phyloP scores from a whole-genome alignment of 139 green algal species.

The Chlorella ohadii region DNA sequence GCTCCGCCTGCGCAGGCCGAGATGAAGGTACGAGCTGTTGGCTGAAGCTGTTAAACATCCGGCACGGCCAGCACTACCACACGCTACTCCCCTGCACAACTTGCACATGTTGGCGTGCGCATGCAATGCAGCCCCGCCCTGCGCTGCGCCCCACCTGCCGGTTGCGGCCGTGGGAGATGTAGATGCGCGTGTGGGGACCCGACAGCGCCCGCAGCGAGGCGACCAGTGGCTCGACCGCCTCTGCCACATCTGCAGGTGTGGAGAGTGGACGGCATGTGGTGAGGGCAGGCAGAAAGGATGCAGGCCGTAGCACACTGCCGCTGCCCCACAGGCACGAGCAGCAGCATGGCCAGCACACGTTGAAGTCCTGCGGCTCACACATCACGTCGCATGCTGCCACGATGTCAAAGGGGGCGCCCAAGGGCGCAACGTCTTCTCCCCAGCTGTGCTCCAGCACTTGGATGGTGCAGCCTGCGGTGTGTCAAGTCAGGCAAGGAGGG shows the following conservation, averaged over 20 bases:
- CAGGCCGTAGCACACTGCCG: no score
- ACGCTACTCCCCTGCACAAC: no score
- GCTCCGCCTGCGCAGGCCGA: conserved; percentile 21
- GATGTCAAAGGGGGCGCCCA: neutral
- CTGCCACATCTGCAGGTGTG: neutral
- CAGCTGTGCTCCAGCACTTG: conserved; percentile 16
- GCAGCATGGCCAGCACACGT: neutral
- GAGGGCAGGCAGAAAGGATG: neutral
- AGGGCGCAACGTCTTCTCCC: neutral
- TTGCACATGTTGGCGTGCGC: no score
- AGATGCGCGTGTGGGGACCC: neutral
- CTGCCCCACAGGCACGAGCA: no score
- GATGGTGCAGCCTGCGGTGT: conserved; percentile 16
- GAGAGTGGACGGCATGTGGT: neutral
- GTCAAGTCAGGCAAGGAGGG: neutral
- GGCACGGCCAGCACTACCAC: no score
- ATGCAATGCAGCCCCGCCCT: no score
- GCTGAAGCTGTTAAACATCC: no score
- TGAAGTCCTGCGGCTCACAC: neutral
- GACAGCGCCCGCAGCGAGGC: conserved; percentile 6
- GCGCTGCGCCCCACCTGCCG: neutral
- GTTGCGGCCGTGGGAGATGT: conserved; percentile 20
- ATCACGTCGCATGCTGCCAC: conserved; percentile 8
- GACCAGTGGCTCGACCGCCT: conserved; percentile 2
- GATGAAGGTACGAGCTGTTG: no score